These are phyloP conservation scores for Kuraishia molischiana DNA, from an alignment of 805 yeast species.

Conservation along the genomic window DNA sequence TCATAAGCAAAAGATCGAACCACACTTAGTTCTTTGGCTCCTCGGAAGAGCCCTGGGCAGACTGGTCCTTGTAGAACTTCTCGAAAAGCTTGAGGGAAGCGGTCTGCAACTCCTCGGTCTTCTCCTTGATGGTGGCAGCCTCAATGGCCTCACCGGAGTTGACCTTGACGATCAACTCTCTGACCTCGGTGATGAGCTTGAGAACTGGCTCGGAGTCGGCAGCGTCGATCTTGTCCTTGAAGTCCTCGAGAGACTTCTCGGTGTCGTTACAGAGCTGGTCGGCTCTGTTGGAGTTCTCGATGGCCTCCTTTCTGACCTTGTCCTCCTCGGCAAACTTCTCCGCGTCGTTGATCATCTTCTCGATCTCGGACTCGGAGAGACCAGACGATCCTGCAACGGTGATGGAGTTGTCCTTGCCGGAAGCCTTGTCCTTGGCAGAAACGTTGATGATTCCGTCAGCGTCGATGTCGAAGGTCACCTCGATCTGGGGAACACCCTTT, in stretches of 20 bases:
- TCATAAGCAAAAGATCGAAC: not conserved
- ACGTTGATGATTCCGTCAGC: slow-evolving; percentile 89
- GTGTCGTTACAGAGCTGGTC: slow-evolving; percentile 81
- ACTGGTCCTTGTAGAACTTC: slow-evolving; percentile 43
- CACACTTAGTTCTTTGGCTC: slow-evolving; percentile 11
- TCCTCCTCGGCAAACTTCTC: slow-evolving; percentile 52
- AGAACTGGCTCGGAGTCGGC: slow-evolving; percentile 38
- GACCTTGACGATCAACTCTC: slow-evolving; percentile 56
- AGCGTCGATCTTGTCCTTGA: slow-evolving; percentile 48
- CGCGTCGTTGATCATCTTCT: slow-evolving; percentile 56
- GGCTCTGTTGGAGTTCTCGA: slow-evolving; percentile 69
- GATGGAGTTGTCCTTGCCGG: slow-evolving; percentile 69
- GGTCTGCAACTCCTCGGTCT: slow-evolving; percentile 68
- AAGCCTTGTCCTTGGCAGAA: slow-evolving; percentile 69
- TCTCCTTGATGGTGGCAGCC: slow-evolving; percentile 45
- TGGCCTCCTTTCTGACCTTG: slow-evolving; percentile 44
- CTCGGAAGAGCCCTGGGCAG: slow-evolving; percentile 4
- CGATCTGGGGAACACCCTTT: slow-evolving; percentile 91
- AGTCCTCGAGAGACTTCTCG: slow-evolving; percentile 75
- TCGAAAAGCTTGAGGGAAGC: slow-evolving; percentile 70
- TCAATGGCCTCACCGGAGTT: slow-evolving; percentile 41
- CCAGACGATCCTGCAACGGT: slow-evolving; percentile 66
- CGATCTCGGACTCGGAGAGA: slow-evolving; percentile 58
- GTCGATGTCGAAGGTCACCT: slow-evolving; percentile 92
- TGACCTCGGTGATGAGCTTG: slow-evolving; percentile 46